Conservation (phyloP, 495 filamentous ascomycete genomes). For the Xylaria longipes region DNA sequence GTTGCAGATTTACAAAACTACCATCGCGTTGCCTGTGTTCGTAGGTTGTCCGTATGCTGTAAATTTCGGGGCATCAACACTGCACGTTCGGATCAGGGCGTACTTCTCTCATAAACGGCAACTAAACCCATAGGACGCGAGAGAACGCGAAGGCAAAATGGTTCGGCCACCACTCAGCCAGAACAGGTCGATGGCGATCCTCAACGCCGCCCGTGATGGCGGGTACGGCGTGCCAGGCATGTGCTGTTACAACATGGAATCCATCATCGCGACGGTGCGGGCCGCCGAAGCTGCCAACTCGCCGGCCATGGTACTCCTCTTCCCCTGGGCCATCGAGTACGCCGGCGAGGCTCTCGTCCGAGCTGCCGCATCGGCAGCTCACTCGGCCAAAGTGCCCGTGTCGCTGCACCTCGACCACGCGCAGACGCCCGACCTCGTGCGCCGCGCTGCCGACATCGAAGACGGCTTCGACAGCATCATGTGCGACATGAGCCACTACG, state of each 20-base stretch:
- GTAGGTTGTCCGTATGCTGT: not conserved
- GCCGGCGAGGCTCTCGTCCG: constrained; percentile 65
- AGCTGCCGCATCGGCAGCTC: constrained; percentile 67
- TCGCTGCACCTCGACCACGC: constrained; percentile 81
- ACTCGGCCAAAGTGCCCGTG: constrained; percentile 70
- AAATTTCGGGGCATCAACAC: not conserved
- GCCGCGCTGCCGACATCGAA: constrained; percentile 64
- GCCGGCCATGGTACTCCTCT: constrained; percentile 82
- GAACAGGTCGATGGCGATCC: constrained; percentile 72
- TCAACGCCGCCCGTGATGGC: constrained; percentile 68
- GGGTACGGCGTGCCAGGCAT: constrained; percentile 77
- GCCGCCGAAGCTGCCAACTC: constrained; percentile 77
- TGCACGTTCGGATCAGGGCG: not conserved
- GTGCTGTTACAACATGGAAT: constrained; percentile 88
- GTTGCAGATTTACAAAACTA: constrained; percentile 5
- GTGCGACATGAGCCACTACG: constrained; percentile 84
- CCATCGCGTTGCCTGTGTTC: not conserved
- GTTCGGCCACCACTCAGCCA: constrained; percentile 53
- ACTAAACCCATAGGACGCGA: not conserved
- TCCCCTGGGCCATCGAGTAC: constrained; percentile 84
- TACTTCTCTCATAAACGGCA: not conserved
- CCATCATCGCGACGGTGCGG: constrained; percentile 77
- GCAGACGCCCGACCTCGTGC: constrained; percentile 74
- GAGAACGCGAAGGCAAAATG: constrained; percentile 46
- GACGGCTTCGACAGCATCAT: constrained; percentile 81